Evolutionary conservation across 441 rosid species (phyloP).

Genomic region (Eutrema salsugineum): DNA sequence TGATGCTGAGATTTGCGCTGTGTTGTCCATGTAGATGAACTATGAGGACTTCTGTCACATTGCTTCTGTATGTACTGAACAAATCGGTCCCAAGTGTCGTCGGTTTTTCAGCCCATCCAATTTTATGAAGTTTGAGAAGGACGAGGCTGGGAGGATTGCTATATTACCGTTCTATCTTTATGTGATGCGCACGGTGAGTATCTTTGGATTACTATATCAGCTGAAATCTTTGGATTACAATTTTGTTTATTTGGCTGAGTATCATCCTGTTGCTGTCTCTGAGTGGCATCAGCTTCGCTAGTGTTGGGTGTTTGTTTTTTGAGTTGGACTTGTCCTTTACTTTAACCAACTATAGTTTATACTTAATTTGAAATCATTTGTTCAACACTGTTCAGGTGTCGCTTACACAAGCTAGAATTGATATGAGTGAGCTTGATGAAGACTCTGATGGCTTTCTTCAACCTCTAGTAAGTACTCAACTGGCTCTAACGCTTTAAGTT

Average conservation of each 20-base stretch:
- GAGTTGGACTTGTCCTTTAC: background rate
- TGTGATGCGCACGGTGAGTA: conserved; percentile 97
- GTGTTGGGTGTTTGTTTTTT: background rate
- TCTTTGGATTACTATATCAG: background rate
- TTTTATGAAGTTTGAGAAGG: conserved; percentile 99
- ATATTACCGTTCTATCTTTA: conserved; percentile 96
- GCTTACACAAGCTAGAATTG: conserved; percentile 98
- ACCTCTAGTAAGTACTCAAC: conserved; percentile 51
- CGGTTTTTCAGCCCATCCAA: conserved; percentile 98
- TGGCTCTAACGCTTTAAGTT: background rate
- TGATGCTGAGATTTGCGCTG: conserved; percentile 13
- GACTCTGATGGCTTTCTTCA: conserved; percentile 99
- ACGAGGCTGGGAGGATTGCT: conserved; percentile 98
- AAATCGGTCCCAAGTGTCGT: conserved; percentile 94
- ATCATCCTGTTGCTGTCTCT: conserved; percentile 1
- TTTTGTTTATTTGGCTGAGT: background rate
- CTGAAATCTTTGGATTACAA: background rate
- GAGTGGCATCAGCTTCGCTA: background rate
- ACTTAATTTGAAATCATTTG: background rate
- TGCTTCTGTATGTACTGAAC: conserved; percentile 95
- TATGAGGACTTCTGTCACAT: conserved; percentile 99
- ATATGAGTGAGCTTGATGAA: conserved; percentile 99
- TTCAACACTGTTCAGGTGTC: conserved; percentile 67
- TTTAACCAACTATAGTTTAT: background rate
- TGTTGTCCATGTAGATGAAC: conserved; percentile 68